These are phyloP conservation scores for Phaeoacremonium minimum DNA, from an alignment of 2,329 filamentous ascomycete species.

Conservation along the genomic window DNA sequence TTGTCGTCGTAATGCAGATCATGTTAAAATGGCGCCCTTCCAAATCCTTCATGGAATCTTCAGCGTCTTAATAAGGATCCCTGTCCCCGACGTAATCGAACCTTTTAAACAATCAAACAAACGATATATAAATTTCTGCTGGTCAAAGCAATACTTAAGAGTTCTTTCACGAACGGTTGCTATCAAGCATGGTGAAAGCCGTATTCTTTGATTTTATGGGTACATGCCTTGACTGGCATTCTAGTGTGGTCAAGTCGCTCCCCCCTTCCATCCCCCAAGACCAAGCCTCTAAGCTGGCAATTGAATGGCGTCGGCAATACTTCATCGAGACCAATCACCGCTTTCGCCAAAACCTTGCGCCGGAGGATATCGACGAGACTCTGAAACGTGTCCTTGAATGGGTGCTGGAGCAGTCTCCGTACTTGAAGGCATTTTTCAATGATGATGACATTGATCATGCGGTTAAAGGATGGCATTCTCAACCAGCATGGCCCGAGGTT, in stretches of 20 bases:
- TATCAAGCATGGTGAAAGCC: too few relatives aligned
- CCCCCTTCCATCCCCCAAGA: conserved; percentile 24
- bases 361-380: conserved; percentile 49
- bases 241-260: conserved; percentile 26
- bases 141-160: too few relatives aligned
- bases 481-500: conserved; percentile 48
- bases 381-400: too few relatives aligned
- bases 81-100: too few relatives aligned
- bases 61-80: too few relatives aligned
- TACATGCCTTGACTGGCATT: conserved; percentile 53
- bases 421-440: conserved; percentile 12
- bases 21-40: too few relatives aligned
- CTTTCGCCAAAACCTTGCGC: conserved; percentile 22
- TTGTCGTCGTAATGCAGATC: too few relatives aligned
- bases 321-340: conserved; percentile 39
- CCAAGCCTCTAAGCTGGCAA: conserved; percentile 33
- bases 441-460: conserved; percentile 13
- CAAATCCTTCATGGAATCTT: too few relatives aligned
- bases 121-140: too few relatives aligned
- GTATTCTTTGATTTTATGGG: conserved; percentile 57
- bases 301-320: conserved; percentile 45
- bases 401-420: conserved; percentile 10
- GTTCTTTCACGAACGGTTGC: too few relatives aligned
- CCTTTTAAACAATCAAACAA: too few relatives aligned
- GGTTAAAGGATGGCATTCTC: conserved; percentile 40